Base-by-base conservation (phyloP, 352 stramenopile species). In the Elongisporangium undulatum region DNA sequence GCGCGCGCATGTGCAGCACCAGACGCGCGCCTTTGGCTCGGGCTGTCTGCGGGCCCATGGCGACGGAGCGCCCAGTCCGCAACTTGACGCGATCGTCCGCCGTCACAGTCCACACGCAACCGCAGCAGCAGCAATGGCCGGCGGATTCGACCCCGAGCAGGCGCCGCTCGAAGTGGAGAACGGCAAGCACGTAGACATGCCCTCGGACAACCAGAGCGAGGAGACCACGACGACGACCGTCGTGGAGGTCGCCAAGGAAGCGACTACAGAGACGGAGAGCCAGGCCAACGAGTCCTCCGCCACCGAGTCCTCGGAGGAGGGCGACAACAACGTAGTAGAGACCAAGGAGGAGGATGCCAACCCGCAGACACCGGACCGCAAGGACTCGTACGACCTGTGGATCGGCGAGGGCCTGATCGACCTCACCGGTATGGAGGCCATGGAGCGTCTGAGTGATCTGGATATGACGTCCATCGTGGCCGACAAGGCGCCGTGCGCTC, bases 371-470 rank as follows among this genome's bases (percentile, higher is more conserved):
- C 21, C 22, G 2, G 63, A 65, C 10, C 20, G 24, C 16, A 23
- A 26, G 20, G 49, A 26, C 20, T 26, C 21, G 16, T 53, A 58
- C 3, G 59, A 55, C 61, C 22, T 56, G 59, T 90, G 77, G 73
- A 82, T 91, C 53, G 79, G 81, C 52, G 81, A 91, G 58, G 81
- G 81, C 0, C 65, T 89, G 4, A 76, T 87, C 17, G 72, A 84
- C 59, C 66, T 74, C 15, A 74, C 70, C 45, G 77, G 74, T 0
- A 67, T 84, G 15, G 71, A 84, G 15, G 77, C 77, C 41, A 68
- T 87, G 12, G 71, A 89, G 56, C 77, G 72, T 23, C 68, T 84
- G 51, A 78, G 70, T 34, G 72, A 45, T 45, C 34, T 45, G 1
- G 10, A 85, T 58, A 41, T 84, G 29, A 57, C 63, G 9, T 71